phyloP scores from a whole-genome alignment of 129 eudicot species.

The Scalesia atractyloides region DNA sequence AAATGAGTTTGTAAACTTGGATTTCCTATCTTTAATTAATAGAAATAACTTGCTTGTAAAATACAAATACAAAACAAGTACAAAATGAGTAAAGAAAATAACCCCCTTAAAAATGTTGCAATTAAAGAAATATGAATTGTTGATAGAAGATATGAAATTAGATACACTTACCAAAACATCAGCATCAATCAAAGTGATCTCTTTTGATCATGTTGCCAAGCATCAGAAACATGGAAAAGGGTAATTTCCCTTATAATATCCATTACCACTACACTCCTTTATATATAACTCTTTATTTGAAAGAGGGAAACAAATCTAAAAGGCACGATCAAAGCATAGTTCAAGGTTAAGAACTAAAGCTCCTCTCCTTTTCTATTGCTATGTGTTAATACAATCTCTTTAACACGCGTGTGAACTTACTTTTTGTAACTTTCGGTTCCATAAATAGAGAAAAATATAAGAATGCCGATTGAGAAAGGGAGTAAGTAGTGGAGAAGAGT shows the following conservation, averaged over 20 bases:
- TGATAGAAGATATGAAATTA: constrained; percentile 8
- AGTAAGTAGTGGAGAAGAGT: constrained; percentile 33
- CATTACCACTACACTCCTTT: constrained; percentile 5
- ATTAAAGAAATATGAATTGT: background rate
- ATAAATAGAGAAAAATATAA: constrained; percentile 26
- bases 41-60: background rate
- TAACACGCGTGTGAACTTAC: constrained; percentile 27
- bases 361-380: constrained; percentile 14
- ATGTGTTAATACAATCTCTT: constrained; percentile 16
- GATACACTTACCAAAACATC: constrained; percentile 32
- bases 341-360: background rate
- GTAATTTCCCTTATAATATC: constrained; percentile 56
- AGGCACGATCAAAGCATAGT: constrained; percentile 12
- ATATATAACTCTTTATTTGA: background rate
- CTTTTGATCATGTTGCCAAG: constrained; percentile 63
- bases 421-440: constrained; percentile 12
- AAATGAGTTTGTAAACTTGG: no score
- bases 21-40: no score
- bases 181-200: constrained; percentile 50
- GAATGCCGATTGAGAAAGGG: constrained; percentile 12
- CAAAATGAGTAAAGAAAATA: no score
- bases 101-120: background rate
- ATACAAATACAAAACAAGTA: background rate
- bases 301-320: constrained; percentile 22
- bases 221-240: constrained; percentile 62